Conservation (phyloP, 1,284 basidiomycete genomes). For the Ceratobasidium sp. region DNA sequence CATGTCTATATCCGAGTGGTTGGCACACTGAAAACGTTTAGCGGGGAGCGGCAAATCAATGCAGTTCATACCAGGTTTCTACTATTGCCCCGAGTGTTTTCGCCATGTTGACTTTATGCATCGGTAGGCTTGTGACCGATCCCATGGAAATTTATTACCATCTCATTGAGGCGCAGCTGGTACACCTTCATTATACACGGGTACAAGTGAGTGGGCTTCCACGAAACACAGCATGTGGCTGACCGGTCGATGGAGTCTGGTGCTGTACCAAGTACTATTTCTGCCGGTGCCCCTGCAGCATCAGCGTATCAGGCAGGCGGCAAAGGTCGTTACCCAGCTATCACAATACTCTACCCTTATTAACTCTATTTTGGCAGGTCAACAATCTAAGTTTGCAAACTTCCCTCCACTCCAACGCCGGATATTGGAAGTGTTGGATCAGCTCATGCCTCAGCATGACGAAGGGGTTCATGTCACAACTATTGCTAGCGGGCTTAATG, state of each 20-base stretch:
- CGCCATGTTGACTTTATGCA: neutral
- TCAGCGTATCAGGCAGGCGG: constrained; percentile 34
- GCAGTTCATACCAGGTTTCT: constrained; percentile 63
- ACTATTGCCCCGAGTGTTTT: neutral
- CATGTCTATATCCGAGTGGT: constrained; percentile 82
- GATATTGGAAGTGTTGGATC: constrained; percentile 65
- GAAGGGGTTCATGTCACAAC: constrained; percentile 68
- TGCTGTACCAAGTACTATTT: neutral
- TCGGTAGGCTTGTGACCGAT: constrained; percentile 64
- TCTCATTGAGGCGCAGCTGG: constrained; percentile 61
- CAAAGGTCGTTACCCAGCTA: constrained; percentile 35
- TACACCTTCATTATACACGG: constrained; percentile 55
- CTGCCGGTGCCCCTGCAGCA: constrained; percentile 1
- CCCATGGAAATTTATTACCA: constrained; percentile 86
- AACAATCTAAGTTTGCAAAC: constrained; percentile 55
- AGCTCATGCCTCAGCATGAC: constrained; percentile 52
- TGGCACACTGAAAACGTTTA: constrained; percentile 88
- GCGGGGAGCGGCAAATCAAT: constrained; percentile 81
- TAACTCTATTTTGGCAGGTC: constrained; percentile 33
- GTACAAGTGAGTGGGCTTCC: constrained; percentile 50
- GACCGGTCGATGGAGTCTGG: constrained; percentile 14
- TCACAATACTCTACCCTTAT: constrained; percentile 41
- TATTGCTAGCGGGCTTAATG: constrained; percentile 57
- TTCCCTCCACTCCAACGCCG: constrained; percentile 66
- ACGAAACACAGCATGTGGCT: constrained; percentile 38